phyloP scores from a whole-genome alignment of 2,329 filamentous ascomycete genomes.

The Elsinoe australis region DNA sequence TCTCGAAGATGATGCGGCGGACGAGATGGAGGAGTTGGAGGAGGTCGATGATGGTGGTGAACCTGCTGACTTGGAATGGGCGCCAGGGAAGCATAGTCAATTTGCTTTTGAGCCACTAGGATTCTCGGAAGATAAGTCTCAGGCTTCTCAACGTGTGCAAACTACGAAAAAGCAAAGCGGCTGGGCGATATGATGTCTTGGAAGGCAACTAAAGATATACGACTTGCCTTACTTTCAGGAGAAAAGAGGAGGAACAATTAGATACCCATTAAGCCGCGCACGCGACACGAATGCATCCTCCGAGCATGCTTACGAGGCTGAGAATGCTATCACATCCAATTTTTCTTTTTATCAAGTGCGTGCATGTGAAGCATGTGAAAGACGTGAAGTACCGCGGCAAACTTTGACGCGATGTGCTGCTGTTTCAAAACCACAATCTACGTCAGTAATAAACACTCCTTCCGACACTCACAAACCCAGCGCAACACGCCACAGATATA shows the following conservation, averaged over 20 bases:
- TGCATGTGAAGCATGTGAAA: not conserved
- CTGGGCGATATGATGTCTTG: constrained; percentile 8
- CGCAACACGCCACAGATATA: too few species aligned
- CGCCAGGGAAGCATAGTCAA: not conserved
- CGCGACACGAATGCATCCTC: too few species aligned
- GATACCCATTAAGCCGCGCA: too few species aligned
- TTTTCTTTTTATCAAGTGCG: not conserved
- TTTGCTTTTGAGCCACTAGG: constrained; percentile 16
- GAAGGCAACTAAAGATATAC: not conserved
- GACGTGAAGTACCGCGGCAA: not conserved
- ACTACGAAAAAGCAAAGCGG: constrained; percentile 19
- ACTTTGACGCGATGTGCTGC: too few species aligned
- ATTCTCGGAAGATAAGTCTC: not conserved
- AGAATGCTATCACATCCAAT: too few species aligned
- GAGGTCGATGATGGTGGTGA: constrained; percentile 18
- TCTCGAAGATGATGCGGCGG: constrained; percentile 35
- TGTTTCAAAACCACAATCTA: too few species aligned
- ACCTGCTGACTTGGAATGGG: not conserved
- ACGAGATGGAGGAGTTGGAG: constrained; percentile 18
- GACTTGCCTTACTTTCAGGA: too few species aligned
- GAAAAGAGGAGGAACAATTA: not conserved
- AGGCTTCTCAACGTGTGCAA: not conserved
- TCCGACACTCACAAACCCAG: too few species aligned
- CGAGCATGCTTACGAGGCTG: too few species aligned
- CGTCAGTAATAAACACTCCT: not conserved